Evolutionary conservation across 2,329 filamentous ascomycete species (phyloP), one percentile per base, ranked within the genome.

Genomic region (Pseudogymnoascus sp.): DNA sequence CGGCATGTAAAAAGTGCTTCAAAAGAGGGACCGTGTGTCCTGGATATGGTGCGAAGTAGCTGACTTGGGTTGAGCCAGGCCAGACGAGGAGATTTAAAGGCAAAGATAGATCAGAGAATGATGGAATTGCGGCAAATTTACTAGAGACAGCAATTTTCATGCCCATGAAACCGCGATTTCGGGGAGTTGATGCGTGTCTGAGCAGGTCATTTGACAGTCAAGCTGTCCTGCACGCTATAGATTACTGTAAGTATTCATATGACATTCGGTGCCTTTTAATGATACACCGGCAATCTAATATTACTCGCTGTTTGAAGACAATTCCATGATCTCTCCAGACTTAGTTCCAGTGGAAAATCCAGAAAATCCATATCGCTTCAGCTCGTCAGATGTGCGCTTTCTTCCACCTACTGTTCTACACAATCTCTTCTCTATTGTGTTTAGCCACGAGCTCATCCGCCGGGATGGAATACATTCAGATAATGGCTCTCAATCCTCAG

Each of bases 271-370:
- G 7, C 3, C 19, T 19, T 19, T 55, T 7, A 2, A 23, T 19
- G 5, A 33, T 55, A n/a, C n/a, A n/a, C n/a, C n/a, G n/a, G n/a
- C n/a, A n/a, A n/a, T 55, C 49, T 55, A 55, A 55, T 55, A 33
- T 6, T 7, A 1, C 21, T 1, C 12, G 0, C 5, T 33, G 8
- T 5, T 33, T 19, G n/a, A 55, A 55, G 49, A 55, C n/a, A 55
- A 55, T 55, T 2, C 29, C 26, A 55, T 55, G 49, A 55, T 55
- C 8, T 55, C 49, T 55, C 49, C 49, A 19, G 49, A 55, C 29
- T 29, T 55, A 19, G 49, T 55, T 5, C 49, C 49, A 19, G 26
- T 55, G 26, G 49, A 55, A 33, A 19, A 12, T 19, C 26, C 26
- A 4, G 49, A 55, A 33, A 55, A 55, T 7, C 49, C 49, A 10